phyloP scores from a whole-genome alignment of 805 yeast genomes.

The Schwanniomyces pseudopolymorphus region DNA sequence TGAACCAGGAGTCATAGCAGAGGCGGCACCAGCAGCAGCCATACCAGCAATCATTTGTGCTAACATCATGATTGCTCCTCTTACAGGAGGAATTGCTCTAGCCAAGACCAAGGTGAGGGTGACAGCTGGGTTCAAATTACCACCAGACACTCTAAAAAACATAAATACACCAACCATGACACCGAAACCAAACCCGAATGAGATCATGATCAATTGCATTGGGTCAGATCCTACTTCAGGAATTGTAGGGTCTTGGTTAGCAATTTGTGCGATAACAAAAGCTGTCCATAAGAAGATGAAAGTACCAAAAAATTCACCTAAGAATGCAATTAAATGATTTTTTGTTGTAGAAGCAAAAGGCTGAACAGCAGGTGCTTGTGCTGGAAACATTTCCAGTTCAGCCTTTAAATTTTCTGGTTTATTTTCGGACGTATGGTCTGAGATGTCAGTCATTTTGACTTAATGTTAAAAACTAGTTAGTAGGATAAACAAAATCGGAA shows the following conservation, averaged over 20 bases:
- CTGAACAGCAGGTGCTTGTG: not conserved
- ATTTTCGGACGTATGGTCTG: not conserved
- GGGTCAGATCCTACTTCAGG: constrained; percentile 53
- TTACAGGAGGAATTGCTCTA: constrained; percentile 69
- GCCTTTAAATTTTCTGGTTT: not conserved
- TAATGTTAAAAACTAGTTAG: too few species aligned
- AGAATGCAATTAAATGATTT: constrained; percentile 65
- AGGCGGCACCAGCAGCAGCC: constrained; percentile 89
- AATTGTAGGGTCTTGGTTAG: constrained; percentile 55
- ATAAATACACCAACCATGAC: constrained; percentile 71
- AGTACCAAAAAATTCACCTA: constrained; percentile 86
- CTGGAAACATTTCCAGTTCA: not conserved
- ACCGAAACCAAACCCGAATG: constrained; percentile 85
- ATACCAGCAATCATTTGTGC: constrained; percentile 82
- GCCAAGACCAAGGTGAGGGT: constrained; percentile 71
- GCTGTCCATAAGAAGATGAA: constrained; percentile 83
- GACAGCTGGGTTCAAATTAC: constrained; percentile 88
- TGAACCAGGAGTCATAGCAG: constrained; percentile 81
- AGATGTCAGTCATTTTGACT: not conserved
- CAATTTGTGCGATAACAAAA: constrained; percentile 78
- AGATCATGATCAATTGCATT: constrained; percentile 69
- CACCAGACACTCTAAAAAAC: constrained; percentile 79
- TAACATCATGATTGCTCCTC: constrained; percentile 64
- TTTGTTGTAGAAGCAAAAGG: constrained; percentile 19
- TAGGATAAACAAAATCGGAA: too few species aligned